Evolutionary conservation across 1,284 basidiomycete genomes (phyloP), one percentile per base, ranked within the genome.

Genomic region (Malassezia caprae): DNA sequence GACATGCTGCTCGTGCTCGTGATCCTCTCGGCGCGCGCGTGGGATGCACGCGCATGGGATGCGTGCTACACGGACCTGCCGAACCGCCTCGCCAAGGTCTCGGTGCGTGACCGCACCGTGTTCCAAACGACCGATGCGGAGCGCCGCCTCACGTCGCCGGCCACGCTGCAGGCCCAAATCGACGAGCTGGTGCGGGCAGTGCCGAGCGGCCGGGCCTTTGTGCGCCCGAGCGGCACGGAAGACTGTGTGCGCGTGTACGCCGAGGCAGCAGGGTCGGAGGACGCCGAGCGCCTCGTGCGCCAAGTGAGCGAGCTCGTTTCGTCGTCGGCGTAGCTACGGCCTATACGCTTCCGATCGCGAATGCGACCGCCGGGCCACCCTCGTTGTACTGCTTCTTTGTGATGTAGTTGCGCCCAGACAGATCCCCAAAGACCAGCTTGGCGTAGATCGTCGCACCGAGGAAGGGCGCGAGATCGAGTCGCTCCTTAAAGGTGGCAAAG

Each of bases 221-320:
- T 98, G 12, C 78, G 94, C 56, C 94, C 94, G 1, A 94, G 90
- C 76, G 94, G 94, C 11, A 99, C 94, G 17, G 94, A 99, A 75
- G 91, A 98, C 73, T 93, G 94, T 41, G 94, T 99, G 11, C 82
- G 94, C 59, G 91, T 99, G 8, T 99, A 98, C 73, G 94, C 93
- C 0, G 94, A 99, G 76, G 90, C 93, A 1, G 80, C 79, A 35
- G 79, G 83, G 39, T 81, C 81, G 52, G 77, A 81, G 13, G 84
- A 87, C 62, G 86, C 87, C 15, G 88, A 93, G 30, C 58, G 54
- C 21, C 53, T 73, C 10, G 69, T 65, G 12, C 62, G 63, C 30
- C 59, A 59, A 8, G 68, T 72, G 1, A 64, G 61, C 13, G 65
- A 63, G 51, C 59, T 72, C 12, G 71, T 73, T 3, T 61, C 63